Evolutionary conservation across 2,329 filamentous ascomycete species (phyloP).

Genomic region (Cordyceps militaris): DNA sequence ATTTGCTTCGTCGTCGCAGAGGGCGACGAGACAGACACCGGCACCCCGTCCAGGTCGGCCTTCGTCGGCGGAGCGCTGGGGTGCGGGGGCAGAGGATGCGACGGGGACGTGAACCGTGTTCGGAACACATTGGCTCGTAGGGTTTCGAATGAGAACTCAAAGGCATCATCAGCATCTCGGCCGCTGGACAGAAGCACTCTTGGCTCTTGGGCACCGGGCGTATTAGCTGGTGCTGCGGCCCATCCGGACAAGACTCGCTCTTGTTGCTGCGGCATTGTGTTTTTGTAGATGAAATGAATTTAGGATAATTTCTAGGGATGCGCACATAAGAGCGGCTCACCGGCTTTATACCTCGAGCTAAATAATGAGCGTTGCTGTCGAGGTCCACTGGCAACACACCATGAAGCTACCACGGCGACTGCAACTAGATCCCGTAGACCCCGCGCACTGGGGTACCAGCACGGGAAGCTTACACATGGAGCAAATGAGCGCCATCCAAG

Average conservation of each 20-base stretch:
- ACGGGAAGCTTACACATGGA: too few species aligned
- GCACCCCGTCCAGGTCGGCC: conserved; percentile 24
- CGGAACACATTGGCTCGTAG: conserved; percentile 58
- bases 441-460: too few species aligned
- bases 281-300: too few species aligned
- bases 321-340: background rate
- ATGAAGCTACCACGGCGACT: background rate
- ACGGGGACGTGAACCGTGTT: conserved; percentile 56
- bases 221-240: conserved; percentile 20
- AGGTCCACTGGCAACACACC: background rate
- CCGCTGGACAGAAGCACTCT: conserved; percentile 17
- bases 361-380: too few species aligned
- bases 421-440: background rate
- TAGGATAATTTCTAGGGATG: too few species aligned
- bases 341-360: background rate
- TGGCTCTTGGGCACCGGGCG: conserved; percentile 23
- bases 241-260: conserved; percentile 18
- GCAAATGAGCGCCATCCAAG: background rate
- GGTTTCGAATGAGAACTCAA: conserved; percentile 56
- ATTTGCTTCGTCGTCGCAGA: conserved; percentile 33
- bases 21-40: conserved; percentile 25
- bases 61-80: conserved; percentile 48
- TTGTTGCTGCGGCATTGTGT: conserved; percentile 9
- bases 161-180: conserved; percentile 25
- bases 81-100: conserved; percentile 58